These are phyloP conservation scores for Acer yangbiense DNA, from an alignment of 345 rosid species.

Conservation along the genomic window DNA sequence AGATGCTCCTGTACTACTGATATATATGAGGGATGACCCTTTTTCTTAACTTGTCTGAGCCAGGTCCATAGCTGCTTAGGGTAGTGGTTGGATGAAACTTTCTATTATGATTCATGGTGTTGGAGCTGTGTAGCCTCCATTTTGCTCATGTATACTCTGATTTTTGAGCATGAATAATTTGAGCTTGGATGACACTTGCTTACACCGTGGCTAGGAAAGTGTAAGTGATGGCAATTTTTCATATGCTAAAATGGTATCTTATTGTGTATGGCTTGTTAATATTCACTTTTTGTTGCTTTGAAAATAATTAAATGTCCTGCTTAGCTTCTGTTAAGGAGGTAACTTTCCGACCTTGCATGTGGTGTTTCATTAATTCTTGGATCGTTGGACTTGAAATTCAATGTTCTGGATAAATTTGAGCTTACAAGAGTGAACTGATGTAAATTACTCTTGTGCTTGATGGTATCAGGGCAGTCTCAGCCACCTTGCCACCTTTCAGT, in stretches of 20 bases:
- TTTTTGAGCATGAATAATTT: constrained; percentile 15
- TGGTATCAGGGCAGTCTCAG: constrained; percentile 99
- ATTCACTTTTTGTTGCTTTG: neutral
- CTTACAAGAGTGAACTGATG: constrained; percentile 39
- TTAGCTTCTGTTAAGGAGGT: neutral
- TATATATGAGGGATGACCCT: constrained; percentile 5
- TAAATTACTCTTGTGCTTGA: constrained; percentile 41
- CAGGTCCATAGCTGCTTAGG: constrained; percentile 14
- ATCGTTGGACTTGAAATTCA: constrained; percentile 13
- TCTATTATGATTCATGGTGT: constrained; percentile 14
- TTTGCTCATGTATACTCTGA: constrained; percentile 16
- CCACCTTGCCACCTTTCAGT: constrained; percentile 99
- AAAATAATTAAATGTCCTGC: constrained; percentile 4
- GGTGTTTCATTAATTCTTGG: constrained; percentile 3
- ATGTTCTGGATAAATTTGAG: constrained; percentile 11
- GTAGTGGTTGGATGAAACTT: constrained; percentile 16
- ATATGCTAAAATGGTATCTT: constrained; percentile 14
- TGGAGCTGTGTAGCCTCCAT: constrained; percentile 9
- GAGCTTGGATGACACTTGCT: constrained; percentile 23
- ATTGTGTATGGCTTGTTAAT: constrained; percentile 1
- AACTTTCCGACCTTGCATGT: constrained; percentile 1
- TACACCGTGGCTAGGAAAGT: constrained; percentile 9
- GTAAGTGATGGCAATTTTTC: constrained; percentile 11
- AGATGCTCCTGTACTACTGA: constrained; percentile 1
- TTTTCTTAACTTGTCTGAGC: constrained; percentile 19